Percentiles rank a stretch among this genome's conserved stretches.
Conservation (phyloP, 177 flowering plant genomes). For the Vitis hybrid region DNA sequence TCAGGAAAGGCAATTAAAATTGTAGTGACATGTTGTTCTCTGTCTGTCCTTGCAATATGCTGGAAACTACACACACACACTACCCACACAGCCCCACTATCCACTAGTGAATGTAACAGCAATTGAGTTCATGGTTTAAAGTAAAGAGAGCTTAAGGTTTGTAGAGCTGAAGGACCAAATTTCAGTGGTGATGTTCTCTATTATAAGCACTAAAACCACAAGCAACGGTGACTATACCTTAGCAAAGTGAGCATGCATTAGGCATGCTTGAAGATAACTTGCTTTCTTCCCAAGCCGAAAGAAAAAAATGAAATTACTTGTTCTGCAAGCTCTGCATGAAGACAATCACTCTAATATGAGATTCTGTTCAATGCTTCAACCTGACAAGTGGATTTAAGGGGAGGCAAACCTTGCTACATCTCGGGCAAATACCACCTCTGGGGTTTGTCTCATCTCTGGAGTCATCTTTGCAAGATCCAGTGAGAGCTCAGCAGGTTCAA, state of each 20-base stretch:
- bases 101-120: background rate
- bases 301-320: slow-evolving; percentile 85
- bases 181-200: background rate
- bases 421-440: slow-evolving; percentile 92
- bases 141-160: background rate
- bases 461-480: slow-evolving; percentile 99
- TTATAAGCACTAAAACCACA: slow-evolving; percentile 2
- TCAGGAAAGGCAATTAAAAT: too few species aligned
- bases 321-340: slow-evolving; percentile 87
- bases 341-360: slow-evolving; percentile 14
- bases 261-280: slow-evolving; percentile 92
- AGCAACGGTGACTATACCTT: slow-evolving; percentile 52
- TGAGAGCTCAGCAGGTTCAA: slow-evolving; percentile 98
- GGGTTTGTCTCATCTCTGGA: slow-evolving; percentile 74
- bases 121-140: background rate
- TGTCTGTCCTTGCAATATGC: background rate
- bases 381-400: slow-evolving; percentile 1
- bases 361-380: background rate
- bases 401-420: slow-evolving; percentile 82
- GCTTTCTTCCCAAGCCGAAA: slow-evolving; percentile 87
- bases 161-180: background rate
- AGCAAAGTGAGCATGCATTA: slow-evolving; percentile 98
- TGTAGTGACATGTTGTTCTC: background rate
- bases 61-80: background rate
- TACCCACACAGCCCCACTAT: background rate